A percentile compares a stretch with the other conserved stretches of the same genome.
These are phyloP conservation scores for Pyricularia sp. DNA, from an alignment of 2,329 filamentous ascomycete species.

Conservation along the genomic window DNA sequence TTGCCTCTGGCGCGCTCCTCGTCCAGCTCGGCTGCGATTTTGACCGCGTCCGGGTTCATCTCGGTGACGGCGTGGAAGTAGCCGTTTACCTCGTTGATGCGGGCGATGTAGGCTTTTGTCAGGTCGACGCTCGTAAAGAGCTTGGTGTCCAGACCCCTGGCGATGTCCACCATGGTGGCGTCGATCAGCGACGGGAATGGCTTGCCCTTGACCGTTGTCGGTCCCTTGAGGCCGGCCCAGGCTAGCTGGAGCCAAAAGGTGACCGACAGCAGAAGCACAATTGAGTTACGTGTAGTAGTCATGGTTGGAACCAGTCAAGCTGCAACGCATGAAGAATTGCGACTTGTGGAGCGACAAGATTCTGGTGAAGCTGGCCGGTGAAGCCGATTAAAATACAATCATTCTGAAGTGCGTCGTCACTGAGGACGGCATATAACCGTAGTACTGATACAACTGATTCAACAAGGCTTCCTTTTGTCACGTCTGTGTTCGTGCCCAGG, in stretches of 20 bases:
- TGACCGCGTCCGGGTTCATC: slow-evolving; percentile 27
- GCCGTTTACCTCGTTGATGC: slow-evolving; percentile 23
- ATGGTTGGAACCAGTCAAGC: not conserved
- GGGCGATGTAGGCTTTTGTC: slow-evolving; percentile 18
- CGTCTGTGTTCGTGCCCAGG: too few relatives aligned
- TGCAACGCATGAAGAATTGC: not conserved
- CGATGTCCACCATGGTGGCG: slow-evolving; percentile 23
- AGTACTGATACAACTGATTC: too few relatives aligned
- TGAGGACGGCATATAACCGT: too few relatives aligned
- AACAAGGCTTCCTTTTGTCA: too few relatives aligned
- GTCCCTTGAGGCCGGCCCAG: not conserved
- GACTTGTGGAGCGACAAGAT: not conserved
- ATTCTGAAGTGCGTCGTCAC: too few relatives aligned
- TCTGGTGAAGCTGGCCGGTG: not conserved
- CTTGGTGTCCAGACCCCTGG: slow-evolving; percentile 18
- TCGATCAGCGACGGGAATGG: slow-evolving; percentile 23
- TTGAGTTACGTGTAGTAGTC: not conserved
- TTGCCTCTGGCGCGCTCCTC: slow-evolving; percentile 14
- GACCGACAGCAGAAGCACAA: not conserved
- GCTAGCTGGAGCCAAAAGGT: not conserved
- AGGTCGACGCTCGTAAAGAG: slow-evolving; percentile 27
- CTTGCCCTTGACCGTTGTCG: slow-evolving; percentile 5
- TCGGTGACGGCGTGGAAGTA: slow-evolving; percentile 23
- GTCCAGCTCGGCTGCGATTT: slow-evolving; percentile 27
- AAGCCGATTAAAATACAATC: not conserved